phyloP scores from a whole-genome alignment of 495 filamentous ascomycete genomes.

The Rusavskia elegans region DNA sequence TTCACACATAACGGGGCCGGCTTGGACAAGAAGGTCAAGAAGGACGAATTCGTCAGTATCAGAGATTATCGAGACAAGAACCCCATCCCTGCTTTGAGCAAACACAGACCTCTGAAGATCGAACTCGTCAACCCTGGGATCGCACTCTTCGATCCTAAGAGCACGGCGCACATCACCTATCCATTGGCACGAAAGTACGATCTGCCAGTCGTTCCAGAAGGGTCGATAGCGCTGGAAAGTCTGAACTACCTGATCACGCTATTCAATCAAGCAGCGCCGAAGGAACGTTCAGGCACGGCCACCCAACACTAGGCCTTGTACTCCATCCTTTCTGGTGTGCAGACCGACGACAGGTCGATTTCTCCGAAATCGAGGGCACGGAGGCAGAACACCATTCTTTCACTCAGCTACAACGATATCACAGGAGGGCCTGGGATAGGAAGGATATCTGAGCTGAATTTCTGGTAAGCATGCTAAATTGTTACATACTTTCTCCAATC shows the following conservation, averaged over 20 bases:
- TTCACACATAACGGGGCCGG: slow-evolving; percentile 11
- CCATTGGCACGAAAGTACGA: slow-evolving; percentile 7
- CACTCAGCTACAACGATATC: too few species aligned
- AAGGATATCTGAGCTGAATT: too few species aligned
- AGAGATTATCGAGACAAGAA: slow-evolving; percentile 2
- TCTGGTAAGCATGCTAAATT: neutral
- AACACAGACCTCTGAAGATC: neutral
- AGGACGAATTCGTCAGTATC: slow-evolving; percentile 10
- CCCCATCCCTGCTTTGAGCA: neutral
- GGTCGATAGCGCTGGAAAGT: neutral
- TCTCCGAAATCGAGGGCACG: too few species aligned
- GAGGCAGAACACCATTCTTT: too few species aligned
- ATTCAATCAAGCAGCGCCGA: neutral
- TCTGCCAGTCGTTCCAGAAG: slow-evolving; percentile 3
- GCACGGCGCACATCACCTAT: slow-evolving; percentile 9
- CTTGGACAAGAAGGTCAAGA: slow-evolving; percentile 2
- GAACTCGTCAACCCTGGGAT: neutral
- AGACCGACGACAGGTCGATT: neutral
- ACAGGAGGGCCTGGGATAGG: too few species aligned
- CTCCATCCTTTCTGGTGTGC: neutral
- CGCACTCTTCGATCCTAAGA: neutral
- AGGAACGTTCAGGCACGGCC: neutral
- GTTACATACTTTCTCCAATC: slow-evolving; percentile 27
- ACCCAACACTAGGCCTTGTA: too few species aligned
- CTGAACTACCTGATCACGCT: neutral